Base-by-base conservation (phyloP, 345 rosid species). In the Raphanus sativus region DNA sequence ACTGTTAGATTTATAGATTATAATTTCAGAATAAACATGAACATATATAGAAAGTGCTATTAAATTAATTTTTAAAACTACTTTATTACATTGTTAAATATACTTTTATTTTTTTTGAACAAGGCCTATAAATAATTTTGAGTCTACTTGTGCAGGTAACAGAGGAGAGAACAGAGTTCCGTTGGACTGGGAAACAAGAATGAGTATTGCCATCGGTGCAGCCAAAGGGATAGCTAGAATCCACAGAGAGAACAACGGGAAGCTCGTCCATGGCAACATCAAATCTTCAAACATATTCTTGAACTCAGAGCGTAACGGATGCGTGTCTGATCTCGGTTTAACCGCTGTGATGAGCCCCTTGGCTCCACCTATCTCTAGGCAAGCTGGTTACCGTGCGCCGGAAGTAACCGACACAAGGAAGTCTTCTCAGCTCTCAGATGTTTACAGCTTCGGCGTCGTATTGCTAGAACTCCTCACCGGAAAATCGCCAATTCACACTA, bases 391-490 rank as follows among this genome's bases (percentile, higher is more conserved):
- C 76, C 88, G 93, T 4, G 97, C 98, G 8, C 99, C 98, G 0
- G 97, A 96, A 83, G 94, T 96, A 74, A 84, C 92, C 0, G 98
- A 96, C 83, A 91, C 98, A 6, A 81, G 98, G 56, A 96, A 93
- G 78, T 91, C 99, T 59, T 87, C 89, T 48, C 99, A 93, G 52
- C 71, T 96, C 32, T 86, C 97, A 3, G 98, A 96, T 77, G 89
- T 93, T 67, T 96, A 89, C 87, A 96, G 98, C 85, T 96, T 96
- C 1, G 99, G 99, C 2, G 98, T 96, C 10, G 94, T 93, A 17
- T 73, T 96, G n/a, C 87, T 96, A 0, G 99, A 96, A 83, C 88
- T 96, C 5, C 90, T 96, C 8, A 96, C 99, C 0, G 98, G 97
- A 6, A 96, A 96, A 75, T 93, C 97, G 1, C 97, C 99, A 3